These are phyloP conservation scores for Suhomyces prunicola DNA, from an alignment of 805 yeast genomes.

Conservation along the genomic window DNA sequence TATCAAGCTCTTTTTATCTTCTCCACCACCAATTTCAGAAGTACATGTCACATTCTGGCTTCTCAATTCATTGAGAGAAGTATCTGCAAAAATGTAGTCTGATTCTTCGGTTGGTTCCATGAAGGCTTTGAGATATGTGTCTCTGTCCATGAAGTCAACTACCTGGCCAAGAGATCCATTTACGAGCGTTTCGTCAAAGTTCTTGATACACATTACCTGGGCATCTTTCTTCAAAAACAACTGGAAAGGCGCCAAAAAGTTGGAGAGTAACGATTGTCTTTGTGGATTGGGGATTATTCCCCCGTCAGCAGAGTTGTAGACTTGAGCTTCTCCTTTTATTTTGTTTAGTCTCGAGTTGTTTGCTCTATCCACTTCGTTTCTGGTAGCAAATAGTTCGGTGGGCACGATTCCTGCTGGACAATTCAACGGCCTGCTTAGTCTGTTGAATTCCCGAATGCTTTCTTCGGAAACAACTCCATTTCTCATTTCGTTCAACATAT, in stretches of 20 bases:
- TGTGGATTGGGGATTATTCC: slow-evolving; percentile 46
- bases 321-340: slow-evolving; percentile 43
- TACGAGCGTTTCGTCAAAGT: slow-evolving; percentile 66
- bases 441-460: slow-evolving; percentile 48
- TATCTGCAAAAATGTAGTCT: slow-evolving; percentile 15
- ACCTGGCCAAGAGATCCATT: slow-evolving; percentile 78
- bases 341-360: slow-evolving; percentile 48
- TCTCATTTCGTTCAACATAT: slow-evolving; percentile 75
- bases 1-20: not conserved
- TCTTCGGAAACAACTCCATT: slow-evolving; percentile 52
- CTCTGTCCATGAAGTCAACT: slow-evolving; percentile 48
- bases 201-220: slow-evolving; percentile 81
- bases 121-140: slow-evolving; percentile 31
- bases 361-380: slow-evolving; percentile 68
- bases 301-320: slow-evolving; percentile 52
- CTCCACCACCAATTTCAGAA: not conserved
- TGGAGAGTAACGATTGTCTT: slow-evolving; percentile 45
- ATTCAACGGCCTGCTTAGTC: slow-evolving; percentile 48
- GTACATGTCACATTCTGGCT: not conserved
- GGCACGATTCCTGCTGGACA: slow-evolving; percentile 62
- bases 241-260: slow-evolving; percentile 60
- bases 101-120: slow-evolving; percentile 8
- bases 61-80: not conserved
- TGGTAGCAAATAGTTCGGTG: slow-evolving; percentile 70
- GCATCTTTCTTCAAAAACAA: slow-evolving; percentile 64